Percentiles rank a stretch among this genome's conserved stretches.
Evolutionary conservation across 2,329 filamentous ascomycete genomes (phyloP).

Genomic region (Aureobasidium namibiae): DNA sequence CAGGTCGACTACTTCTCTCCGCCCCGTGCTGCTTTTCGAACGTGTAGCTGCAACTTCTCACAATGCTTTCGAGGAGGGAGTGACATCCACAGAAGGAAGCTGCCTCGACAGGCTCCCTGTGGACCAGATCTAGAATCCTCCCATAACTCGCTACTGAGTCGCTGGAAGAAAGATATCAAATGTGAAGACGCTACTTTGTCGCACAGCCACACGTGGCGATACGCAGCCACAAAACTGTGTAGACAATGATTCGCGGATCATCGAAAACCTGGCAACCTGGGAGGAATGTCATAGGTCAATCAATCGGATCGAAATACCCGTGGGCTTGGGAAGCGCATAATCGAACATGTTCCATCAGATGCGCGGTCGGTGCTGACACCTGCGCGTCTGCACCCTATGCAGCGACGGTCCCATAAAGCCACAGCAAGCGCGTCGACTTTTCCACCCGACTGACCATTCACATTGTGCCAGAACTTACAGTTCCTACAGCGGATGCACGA

Average conservation of each 20-base stretch:
- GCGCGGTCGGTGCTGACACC: background rate
- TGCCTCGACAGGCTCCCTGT: background rate
- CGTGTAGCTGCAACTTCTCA: background rate
- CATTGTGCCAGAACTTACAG: background rate
- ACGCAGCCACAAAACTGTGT: background rate
- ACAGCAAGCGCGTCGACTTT: background rate
- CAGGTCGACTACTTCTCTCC: background rate
- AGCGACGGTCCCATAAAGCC: slow-evolving; percentile 10
- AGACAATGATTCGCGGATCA: background rate
- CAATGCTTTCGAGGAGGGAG: background rate
- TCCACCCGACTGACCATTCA: slow-evolving; percentile 3
- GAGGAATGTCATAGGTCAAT: slow-evolving; percentile 6
- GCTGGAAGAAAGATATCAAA: background rate
- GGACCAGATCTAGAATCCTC: background rate
- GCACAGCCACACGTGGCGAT: background rate
- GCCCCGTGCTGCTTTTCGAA: background rate
- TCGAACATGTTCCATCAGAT: slow-evolving; percentile 11
- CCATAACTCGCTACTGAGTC: background rate
- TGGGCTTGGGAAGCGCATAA: slow-evolving; percentile 8
- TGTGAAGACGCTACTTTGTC: too few relatives aligned
- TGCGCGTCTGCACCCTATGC: background rate
- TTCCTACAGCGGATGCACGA: slow-evolving; percentile 6
- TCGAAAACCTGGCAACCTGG: background rate
- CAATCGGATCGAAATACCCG: background rate
- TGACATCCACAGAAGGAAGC: background rate